Percentiles rank a stretch among this genome's conserved stretches.
Evolutionary conservation across 2,329 filamentous ascomycete genomes (phyloP).

Genomic region (Aspergillus aculeatinus): DNA sequence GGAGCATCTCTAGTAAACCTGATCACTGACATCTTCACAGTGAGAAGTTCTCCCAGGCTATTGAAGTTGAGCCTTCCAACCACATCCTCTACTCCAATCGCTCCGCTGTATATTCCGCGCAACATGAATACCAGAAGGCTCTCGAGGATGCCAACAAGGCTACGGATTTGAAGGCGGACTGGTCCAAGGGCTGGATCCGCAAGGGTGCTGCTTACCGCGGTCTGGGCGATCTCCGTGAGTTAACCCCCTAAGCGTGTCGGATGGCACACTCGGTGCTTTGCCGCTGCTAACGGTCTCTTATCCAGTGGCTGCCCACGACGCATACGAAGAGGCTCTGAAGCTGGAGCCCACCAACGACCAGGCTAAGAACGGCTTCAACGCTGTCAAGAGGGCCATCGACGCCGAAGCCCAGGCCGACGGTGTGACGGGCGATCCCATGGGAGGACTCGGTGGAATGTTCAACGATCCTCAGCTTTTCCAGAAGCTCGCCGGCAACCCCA

Average conservation of each 20-base stretch:
- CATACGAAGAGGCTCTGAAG: slow-evolving; percentile 93
- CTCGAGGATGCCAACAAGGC: slow-evolving; percentile 90
- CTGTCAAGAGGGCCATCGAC: slow-evolving; percentile 86
- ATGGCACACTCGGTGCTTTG: neutral
- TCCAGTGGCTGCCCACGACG: slow-evolving; percentile 75
- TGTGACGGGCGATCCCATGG: slow-evolving; percentile 63
- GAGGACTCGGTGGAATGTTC: slow-evolving; percentile 88
- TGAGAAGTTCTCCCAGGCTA: slow-evolving; percentile 91
- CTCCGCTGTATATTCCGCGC: slow-evolving; percentile 81
- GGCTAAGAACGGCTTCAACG: slow-evolving; percentile 81
- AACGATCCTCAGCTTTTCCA: slow-evolving; percentile 84
- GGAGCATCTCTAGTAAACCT: neutral
- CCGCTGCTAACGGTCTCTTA: slow-evolving; percentile 15
- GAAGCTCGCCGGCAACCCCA: slow-evolving; percentile 92
- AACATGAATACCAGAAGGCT: slow-evolving; percentile 82
- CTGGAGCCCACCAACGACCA: slow-evolving; percentile 88
- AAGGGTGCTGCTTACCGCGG: slow-evolving; percentile 92
- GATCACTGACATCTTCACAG: slow-evolving; percentile 47
- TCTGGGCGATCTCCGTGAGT: slow-evolving; percentile 70
- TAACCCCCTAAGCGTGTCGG: neutral
- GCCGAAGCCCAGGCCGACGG: slow-evolving; percentile 66
- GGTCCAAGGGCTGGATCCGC: slow-evolving; percentile 93
- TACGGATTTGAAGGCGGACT: slow-evolving; percentile 92
- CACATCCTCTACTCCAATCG: slow-evolving; percentile 98
- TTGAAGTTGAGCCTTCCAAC: slow-evolving; percentile 81